Evolutionary conservation across 768 basidiomycete genomes (phyloP), one percentile per base, ranked within the genome.

Genomic region (Xerocomus brunneocitrinus): DNA sequence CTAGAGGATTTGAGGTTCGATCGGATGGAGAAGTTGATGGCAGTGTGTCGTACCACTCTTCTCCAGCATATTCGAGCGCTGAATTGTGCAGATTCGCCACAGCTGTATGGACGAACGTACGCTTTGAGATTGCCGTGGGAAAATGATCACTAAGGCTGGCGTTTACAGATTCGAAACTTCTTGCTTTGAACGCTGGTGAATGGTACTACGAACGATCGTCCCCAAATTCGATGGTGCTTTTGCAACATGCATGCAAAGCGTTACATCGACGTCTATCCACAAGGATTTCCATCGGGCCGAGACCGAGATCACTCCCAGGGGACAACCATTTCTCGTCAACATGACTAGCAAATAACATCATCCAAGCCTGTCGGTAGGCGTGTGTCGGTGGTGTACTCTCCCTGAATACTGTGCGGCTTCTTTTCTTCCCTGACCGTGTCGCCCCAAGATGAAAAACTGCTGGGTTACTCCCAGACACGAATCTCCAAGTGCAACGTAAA

Each of bases 401-500:
- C 42, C 44, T 45, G 38, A 35, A 46, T 30, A 32, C 8, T 14
- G 35, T 45, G 24, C 25, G 8, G n/a, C 62, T 65, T 65, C 63
- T 56, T 62, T 31, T 19, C 42, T 34, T 64, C 60, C 60, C 63
- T 52, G 60, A 63, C 34, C 32, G 36, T 50, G 49, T 49, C 41
- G 57, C 51, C 47, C 9, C 36, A 46, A n/a, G 40, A 63, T 63
- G 54, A 60, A 63, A 57, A 42, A 49, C 45, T 32, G 41, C 49
- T 36, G 6, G 16, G 19, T 5, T 14, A 22, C 39, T 42, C 24
- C 19, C 30, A 13, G 30, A 47, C 16, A 39, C 30, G 42, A 43
- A 46, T 46, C 31, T 36, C 36, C 8, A 47, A 12, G 49, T 22
- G 22, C 19, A 46, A 66, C 55, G 60, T 64, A 66, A 66, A 59